phyloP scores from a whole-genome alignment of 495 filamentous ascomycete species.

The Rostrohypoxylon terebratum region DNA sequence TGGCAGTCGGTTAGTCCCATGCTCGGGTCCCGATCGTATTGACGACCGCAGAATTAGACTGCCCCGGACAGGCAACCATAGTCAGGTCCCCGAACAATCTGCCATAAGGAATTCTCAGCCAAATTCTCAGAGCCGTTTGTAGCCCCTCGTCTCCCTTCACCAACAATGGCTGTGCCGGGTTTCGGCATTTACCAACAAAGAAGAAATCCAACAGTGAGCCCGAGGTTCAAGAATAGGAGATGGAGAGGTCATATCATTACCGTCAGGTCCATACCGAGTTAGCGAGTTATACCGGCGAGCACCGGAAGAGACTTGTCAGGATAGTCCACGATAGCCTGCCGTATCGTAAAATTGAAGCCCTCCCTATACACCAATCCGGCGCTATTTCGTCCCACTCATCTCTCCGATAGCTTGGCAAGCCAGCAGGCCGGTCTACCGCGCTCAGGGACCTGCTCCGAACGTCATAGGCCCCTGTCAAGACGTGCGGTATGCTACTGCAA shows the following conservation, averaged over 20 bases:
- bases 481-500: slow-evolving; percentile 31
- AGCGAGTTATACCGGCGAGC: not conserved
- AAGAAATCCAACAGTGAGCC: not conserved
- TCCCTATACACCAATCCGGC: slow-evolving; percentile 29
- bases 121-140: slow-evolving; percentile 13
- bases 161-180: not conserved
- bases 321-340: not conserved
- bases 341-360: slow-evolving; percentile 30
- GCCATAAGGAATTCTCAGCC: not conserved
- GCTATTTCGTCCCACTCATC: slow-evolving; percentile 35
- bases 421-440: slow-evolving; percentile 32
- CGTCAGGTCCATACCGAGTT: not conserved
- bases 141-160: not conserved
- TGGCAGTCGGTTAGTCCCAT: slow-evolving; percentile 36
- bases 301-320: slow-evolving; percentile 1
- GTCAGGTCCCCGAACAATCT: not conserved
- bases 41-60: not conserved
- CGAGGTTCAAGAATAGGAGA: not conserved
- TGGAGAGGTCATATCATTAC: not conserved
- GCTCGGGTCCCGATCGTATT: slow-evolving; percentile 7
- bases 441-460: slow-evolving; percentile 34
- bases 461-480: slow-evolving; percentile 38
- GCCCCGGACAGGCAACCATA: not conserved
- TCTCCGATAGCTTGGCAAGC: slow-evolving; percentile 39
- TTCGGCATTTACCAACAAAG: not conserved